Evolutionary conservation across 2,329 filamentous ascomycete genomes (phyloP), one percentile per base, ranked within the genome.

Genomic region (Lachnellula occidentalis): DNA sequence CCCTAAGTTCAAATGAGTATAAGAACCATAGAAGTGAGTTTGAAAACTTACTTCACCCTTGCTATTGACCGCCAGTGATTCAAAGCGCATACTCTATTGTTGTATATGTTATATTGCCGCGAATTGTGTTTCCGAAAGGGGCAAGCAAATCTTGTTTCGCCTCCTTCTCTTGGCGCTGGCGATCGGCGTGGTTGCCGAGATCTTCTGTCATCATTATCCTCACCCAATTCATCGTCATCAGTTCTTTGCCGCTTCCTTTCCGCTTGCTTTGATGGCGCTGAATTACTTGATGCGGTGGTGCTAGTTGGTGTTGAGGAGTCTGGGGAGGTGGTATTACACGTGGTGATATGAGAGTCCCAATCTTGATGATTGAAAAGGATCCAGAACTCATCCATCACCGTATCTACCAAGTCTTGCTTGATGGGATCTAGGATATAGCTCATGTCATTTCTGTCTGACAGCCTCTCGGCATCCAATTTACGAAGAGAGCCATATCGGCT

Each of bases 331-430:
- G 19, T 72, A 64, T 19, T 68, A 70, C 15, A 70, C 67, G 45
- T 65, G 73, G 53, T 74, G 74, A 2, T 69, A 72, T 2, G 66
- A 67, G 17, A 69, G 70, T 2, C 74, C 75, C 34, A 68, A n/a
- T 47, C 49, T 19, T 60, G 49, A 31, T 31, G 27, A 15, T 60
- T 50, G 49, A 57, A 60, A 19, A 60, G 34, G 14, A 43, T 39
- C 52, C 53, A 58, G 36, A 60, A 60, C 37, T 60, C 49, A 24
- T 48, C 46, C 55, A 60, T 60, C 5, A 60, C 51, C 7, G 43
- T 47, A 34, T 60, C 55, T 11, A 58, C 55, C 12, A 58, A 17
- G 12, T 47, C 50, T 46, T 56, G 37, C 24, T 27, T 31, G 3
- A 34, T 36, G 22, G 48, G 51, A 12, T 45, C 34, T 24, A 59